Evolutionary conservation across 495 filamentous ascomycete species (phyloP), one percentile per base, ranked within the genome.

Genomic region (Hyaloscypha bicolor): DNA sequence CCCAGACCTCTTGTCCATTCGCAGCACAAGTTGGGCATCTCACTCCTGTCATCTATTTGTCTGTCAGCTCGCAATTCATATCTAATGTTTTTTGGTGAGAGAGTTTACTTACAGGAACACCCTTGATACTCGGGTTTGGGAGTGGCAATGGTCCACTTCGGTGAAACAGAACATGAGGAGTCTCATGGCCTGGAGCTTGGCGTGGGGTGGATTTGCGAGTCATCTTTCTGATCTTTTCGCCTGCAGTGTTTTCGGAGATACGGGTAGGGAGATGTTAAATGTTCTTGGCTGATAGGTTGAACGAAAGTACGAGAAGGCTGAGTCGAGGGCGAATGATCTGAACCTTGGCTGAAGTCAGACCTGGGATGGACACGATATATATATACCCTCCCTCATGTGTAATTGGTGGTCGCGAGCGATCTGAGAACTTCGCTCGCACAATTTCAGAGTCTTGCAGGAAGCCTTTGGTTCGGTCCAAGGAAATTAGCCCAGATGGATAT

Each of bases 1-100:
- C 81, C 82, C 82, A 84, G 52, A 82, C 77, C 45, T 83, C 82
- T 32, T 77, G 69, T 42, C 82, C 82, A 51, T 82, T 81, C 22
- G 72, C 75, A 48, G 76, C 74, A 56, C 76, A 79, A 52, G 73
- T 75, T 48, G 74, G 73, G 51, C 77, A 77, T 68, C 64, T 65
- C 6, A 75, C 73, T 31, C 73, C 73, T 21, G 68, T 25, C 68
- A 75, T 73, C 73, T 73, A 55, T 60, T 42, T n/a, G 32, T 9
- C 22, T 29, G 55, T 71, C 51, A 71, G 68, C 42, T 33, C n/a
- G 52, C 8, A 25, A 51, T 30, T 42, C 5, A n/a, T 42, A n/a
- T 53, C 9, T 32, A n/a, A 19, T 42, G 6, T 12, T 16, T 6
- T 21, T 16, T 6, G 39, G 39, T 37, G 30, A 21, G 35, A 37